Base-by-base conservation (phyloP, 768 basidiomycete species). In the Kwoniella heveanensis region DNA sequence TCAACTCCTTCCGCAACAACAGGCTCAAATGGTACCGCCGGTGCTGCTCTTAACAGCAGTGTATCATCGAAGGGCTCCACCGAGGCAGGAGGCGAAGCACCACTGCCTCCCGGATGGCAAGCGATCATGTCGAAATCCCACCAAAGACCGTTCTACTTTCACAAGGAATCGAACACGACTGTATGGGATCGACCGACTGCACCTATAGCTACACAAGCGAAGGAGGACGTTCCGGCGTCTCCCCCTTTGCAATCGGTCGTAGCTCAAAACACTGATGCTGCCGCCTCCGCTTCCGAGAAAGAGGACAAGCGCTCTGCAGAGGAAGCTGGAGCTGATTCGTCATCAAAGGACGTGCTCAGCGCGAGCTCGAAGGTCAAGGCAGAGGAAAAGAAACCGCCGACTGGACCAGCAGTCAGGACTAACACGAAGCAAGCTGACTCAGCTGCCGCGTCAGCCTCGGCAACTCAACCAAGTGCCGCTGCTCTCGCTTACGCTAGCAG, bases 71-170 rank as follows among this genome's bases (percentile, higher is more conserved):
- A 44, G 39, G 17, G 9, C 3, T 10, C 39, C 15, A 44, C 12
- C 24, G 53, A 60, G 17, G 50, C 30, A 36, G 58, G 49, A 7
- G 58, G 36, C 13, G 36, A 56, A 47, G 39, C 62, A 1, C 52
- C 63, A 27, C 57, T 67, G 2, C 66, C 66, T 30, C 51, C 49
- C 2, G 66, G 66, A 30, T 67, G 66, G 66, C 57, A 60, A 24
- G 56, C 56, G 25, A 52, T 67, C 49, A 58, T 67, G 55, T 67
- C 66, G 1, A 67, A 63, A 44, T 54, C 56, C 1, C 61, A 67
- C 29, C 54, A 60, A 30, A 25, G 57, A 36, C 59, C 39, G 26
- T 67, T 67, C 46, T 67, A 54, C 46, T 67, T 48, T 30, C 66
- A 67, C 32, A 63, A 62, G 37, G 61, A 52, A 29, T 62, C 55